phyloP scores from a whole-genome alignment of 352 stramenopile genomes.

The Globisporangium mamillatum region DNA sequence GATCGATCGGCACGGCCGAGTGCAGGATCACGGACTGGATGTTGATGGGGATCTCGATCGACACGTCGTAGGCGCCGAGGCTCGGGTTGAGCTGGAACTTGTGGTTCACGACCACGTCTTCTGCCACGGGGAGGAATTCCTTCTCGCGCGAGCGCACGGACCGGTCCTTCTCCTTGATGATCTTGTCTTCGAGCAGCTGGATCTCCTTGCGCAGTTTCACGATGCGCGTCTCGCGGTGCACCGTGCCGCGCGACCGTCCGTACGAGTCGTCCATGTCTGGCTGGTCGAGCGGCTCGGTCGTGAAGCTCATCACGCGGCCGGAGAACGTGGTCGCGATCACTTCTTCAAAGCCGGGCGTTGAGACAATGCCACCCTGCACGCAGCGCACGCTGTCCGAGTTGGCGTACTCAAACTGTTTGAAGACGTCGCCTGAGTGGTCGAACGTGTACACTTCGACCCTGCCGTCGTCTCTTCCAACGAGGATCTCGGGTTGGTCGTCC shows the following conservation, averaged over 20 bases:
- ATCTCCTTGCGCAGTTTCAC: slow-evolving; percentile 82
- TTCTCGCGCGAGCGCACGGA: slow-evolving; percentile 42
- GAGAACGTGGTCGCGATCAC: slow-evolving; percentile 79
- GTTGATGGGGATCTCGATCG: slow-evolving; percentile 73
- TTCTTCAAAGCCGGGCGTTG: slow-evolving; percentile 71
- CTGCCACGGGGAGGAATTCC: slow-evolving; percentile 61
- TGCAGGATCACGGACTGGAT: slow-evolving; percentile 80
- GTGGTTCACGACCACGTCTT: slow-evolving; percentile 78
- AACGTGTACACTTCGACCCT: slow-evolving; percentile 75
- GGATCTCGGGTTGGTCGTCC: slow-evolving; percentile 70
- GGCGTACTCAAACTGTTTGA: slow-evolving; percentile 64
- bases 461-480: slow-evolving; percentile 79
- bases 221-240: slow-evolving; percentile 77
- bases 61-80: slow-evolving; percentile 72
- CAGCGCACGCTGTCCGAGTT: slow-evolving; percentile 76
- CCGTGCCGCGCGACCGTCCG: slow-evolving; percentile 65
- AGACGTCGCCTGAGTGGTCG: slow-evolving; percentile 42
- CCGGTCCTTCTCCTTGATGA: slow-evolving; percentile 54
- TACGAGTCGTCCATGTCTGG: slow-evolving; percentile 71
- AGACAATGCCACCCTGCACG: slow-evolving; percentile 67
- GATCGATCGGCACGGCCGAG: slow-evolving; percentile 67
- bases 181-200: slow-evolving; percentile 60
- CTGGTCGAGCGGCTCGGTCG: slow-evolving; percentile 76
- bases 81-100: slow-evolving; percentile 74
- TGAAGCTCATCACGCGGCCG: slow-evolving; percentile 78